phyloP scores from a whole-genome alignment of 2,329 filamentous ascomycete genomes.

The Amesomyces nigricolor region DNA sequence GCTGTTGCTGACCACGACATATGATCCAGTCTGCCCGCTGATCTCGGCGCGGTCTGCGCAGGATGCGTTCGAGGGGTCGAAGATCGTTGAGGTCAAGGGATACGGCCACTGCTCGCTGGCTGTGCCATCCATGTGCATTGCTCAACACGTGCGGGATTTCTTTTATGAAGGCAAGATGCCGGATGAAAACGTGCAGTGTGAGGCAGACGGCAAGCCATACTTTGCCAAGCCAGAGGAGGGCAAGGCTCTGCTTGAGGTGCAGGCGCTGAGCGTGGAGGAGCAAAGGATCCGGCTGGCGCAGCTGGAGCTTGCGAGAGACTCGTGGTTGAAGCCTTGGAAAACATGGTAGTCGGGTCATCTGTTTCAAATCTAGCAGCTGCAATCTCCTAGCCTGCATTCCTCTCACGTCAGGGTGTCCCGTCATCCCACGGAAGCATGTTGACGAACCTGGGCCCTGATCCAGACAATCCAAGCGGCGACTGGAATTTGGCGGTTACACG shows the following conservation, averaged over 20 bases:
- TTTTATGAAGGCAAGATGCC: constrained; percentile 37
- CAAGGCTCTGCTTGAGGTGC: background rate
- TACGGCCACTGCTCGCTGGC: constrained; percentile 41
- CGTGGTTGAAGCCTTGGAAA: constrained; percentile 9
- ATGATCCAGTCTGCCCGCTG: constrained; percentile 52
- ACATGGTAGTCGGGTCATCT: background rate
- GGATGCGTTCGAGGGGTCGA: constrained; percentile 33
- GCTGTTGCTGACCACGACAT: constrained; percentile 49
- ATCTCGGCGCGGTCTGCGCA: constrained; percentile 35
- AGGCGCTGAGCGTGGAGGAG: constrained; percentile 8
- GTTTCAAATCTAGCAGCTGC: too few relatives aligned
- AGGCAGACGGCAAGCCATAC: constrained; percentile 35
- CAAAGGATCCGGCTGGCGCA: constrained; percentile 16
- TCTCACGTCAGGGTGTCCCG: too few relatives aligned
- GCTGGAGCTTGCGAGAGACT: constrained; percentile 16
- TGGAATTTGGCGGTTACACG: too few relatives aligned
- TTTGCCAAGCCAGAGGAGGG: constrained; percentile 31
- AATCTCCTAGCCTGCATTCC: too few relatives aligned
- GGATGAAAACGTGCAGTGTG: constrained; percentile 32
- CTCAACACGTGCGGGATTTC: constrained; percentile 33
- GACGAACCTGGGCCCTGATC: too few relatives aligned
- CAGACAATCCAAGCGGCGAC: too few relatives aligned
- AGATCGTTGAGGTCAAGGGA: constrained; percentile 37
- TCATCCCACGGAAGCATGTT: too few relatives aligned
- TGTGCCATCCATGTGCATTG: constrained; percentile 34